Conservation (phyloP, 768 basidiomycete species). For the Leccinum fibrillosum region DNA sequence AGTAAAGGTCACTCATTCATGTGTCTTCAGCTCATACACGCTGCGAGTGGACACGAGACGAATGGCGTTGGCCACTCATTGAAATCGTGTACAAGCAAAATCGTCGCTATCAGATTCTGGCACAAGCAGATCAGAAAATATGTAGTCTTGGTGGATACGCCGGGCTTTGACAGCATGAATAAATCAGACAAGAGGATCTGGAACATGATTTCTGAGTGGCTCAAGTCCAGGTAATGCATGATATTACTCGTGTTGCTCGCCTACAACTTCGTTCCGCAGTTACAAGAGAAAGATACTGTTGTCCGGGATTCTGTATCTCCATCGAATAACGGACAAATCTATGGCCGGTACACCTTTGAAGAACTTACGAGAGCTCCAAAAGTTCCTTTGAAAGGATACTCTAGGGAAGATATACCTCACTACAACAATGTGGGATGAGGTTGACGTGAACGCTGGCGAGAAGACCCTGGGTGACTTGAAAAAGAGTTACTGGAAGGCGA, state of each 20-base stretch:
- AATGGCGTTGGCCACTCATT: constrained; percentile 9
- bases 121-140: not conserved
- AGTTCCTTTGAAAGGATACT: constrained; percentile 27
- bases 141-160: constrained; percentile 24
- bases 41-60: not conserved
- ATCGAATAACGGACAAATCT: constrained; percentile 38
- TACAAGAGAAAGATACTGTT: constrained; percentile 15
- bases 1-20: not conserved
- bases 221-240: constrained; percentile 9
- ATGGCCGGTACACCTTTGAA: constrained; percentile 32
- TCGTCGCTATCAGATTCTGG: constrained; percentile 4
- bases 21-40: constrained; percentile 7
- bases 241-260: not conserved
- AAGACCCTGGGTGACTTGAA: not conserved
- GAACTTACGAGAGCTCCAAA: constrained; percentile 33
- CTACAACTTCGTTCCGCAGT: not conserved
- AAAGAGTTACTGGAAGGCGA: not conserved
- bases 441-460: not conserved
- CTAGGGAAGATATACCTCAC: constrained; percentile 31
- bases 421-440: constrained; percentile 37
- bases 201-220: constrained; percentile 11
- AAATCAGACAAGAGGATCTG: constrained; percentile 12
- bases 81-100: constrained; percentile 9
- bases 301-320: constrained; percentile 36
- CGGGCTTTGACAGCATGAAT: constrained; percentile 21